Evolutionary conservation across 108 stramenopile species (phyloP).

Genomic region (Pseudonitzschia delicatissima): DNA sequence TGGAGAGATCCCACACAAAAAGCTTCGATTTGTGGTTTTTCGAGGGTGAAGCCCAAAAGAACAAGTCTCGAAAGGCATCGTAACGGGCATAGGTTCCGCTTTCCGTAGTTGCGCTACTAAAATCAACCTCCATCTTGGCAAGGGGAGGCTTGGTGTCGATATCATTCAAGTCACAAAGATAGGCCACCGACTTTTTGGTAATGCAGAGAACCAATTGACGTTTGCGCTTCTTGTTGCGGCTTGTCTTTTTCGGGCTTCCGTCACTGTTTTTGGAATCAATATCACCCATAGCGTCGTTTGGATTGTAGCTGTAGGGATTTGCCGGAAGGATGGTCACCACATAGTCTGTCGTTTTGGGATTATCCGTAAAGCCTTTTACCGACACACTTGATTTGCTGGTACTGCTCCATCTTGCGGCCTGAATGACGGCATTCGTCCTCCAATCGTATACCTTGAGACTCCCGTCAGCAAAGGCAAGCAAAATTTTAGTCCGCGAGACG

Average conservation of each 20-base stretch:
- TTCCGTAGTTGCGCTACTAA: conserved; percentile 28
- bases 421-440: conserved; percentile 34
- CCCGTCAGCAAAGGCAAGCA: conserved; percentile 66
- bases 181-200: conserved; percentile 56
- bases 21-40: conserved; percentile 27
- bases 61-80: conserved; percentile 60
- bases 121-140: conserved; percentile 50
- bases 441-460: conserved; percentile 55
- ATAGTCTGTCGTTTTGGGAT: conserved; percentile 37
- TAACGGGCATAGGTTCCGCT: conserved; percentile 39
- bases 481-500: conserved; percentile 22
- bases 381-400: neutral
- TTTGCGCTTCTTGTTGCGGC: neutral
- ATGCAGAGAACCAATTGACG: conserved; percentile 40
- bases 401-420: conserved; percentile 35
- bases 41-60: conserved; percentile 57
- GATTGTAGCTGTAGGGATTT: conserved; percentile 40
- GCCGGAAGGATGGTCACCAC: conserved; percentile 49
- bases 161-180: conserved; percentile 50
- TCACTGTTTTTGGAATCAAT: neutral
- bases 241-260: neutral
- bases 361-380: conserved; percentile 18
- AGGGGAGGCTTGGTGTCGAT: conserved; percentile 41
- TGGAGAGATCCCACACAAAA: conserved; percentile 46
- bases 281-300: neutral